A percentile compares a stretch with the other conserved stretches of the same genome.
Conservation (phyloP, 1,284 basidiomycete species). For the Tilletia caries region DNA sequence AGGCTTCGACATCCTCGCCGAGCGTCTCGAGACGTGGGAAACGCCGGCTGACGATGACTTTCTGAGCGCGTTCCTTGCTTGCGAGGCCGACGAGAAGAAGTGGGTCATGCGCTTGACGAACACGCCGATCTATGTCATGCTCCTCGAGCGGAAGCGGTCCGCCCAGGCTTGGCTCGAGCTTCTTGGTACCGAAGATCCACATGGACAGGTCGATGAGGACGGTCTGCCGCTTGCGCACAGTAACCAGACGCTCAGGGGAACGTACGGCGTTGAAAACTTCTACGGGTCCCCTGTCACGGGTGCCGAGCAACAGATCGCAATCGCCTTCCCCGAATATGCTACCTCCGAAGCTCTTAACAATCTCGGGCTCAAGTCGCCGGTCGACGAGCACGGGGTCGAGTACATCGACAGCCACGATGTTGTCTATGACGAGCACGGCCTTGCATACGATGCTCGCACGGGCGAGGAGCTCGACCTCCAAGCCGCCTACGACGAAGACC, state of each 20-base stretch:
- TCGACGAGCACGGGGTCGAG: neutral
- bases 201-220: constrained; percentile 13
- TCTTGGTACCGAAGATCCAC: constrained; percentile 14
- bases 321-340: constrained; percentile 32
- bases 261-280: constrained; percentile 28
- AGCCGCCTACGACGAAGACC: constrained; percentile 39
- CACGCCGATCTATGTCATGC: constrained; percentile 22
- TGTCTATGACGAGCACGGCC: constrained; percentile 22
- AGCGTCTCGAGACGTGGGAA: constrained; percentile 22
- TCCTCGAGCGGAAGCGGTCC: constrained; percentile 24
- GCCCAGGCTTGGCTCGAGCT: constrained; percentile 20
- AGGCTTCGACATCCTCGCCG: constrained; percentile 29
- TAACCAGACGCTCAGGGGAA: constrained; percentile 9
- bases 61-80: constrained; percentile 28
- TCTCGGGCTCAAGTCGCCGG: neutral
- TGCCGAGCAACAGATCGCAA: constrained; percentile 28
- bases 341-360: constrained; percentile 16
- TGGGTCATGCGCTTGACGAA: constrained; percentile 33
- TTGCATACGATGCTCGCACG: constrained; percentile 20
- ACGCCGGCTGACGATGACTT: constrained; percentile 31
- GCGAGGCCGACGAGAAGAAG: constrained; percentile 26
- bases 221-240: constrained; percentile 7
- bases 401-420: constrained; percentile 17
- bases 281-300: constrained; percentile 26
- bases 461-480: constrained; percentile 20